These are phyloP conservation scores for Senna tora DNA, from an alignment of 306 rosid species.

Conservation along the genomic window DNA sequence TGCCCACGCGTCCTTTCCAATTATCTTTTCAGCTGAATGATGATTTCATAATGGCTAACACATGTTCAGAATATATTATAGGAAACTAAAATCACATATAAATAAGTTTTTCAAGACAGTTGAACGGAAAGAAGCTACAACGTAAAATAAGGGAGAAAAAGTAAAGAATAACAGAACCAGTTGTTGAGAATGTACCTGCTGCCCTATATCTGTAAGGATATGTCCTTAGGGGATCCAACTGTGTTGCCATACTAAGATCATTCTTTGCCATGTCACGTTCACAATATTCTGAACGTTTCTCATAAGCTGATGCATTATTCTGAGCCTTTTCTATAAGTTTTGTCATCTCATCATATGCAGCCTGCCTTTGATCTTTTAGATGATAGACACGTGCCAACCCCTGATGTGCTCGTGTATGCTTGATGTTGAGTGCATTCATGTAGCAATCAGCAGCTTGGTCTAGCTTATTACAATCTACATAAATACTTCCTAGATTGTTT, in stretches of 20 bases:
- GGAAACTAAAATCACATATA: neutral
- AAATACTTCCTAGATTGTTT: constrained; percentile 64
- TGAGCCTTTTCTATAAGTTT: constrained; percentile 64
- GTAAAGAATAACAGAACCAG: neutral
- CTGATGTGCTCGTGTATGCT: constrained; percentile 71
- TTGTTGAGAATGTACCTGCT: constrained; percentile 49
- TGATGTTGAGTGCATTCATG: constrained; percentile 61
- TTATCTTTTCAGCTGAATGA: neutral
- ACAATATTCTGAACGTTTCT: constrained; percentile 71
- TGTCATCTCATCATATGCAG: constrained; percentile 74
- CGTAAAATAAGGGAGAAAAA: neutral
- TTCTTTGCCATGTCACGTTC: constrained; percentile 69
- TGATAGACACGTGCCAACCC: constrained; percentile 72
- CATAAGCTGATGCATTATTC: constrained; percentile 70
- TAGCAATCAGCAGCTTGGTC: constrained; percentile 70
- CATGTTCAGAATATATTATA: neutral
- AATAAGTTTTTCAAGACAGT: constrained; percentile 3
- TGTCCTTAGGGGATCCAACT: constrained; percentile 63
- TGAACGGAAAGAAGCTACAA: constrained; percentile 9
- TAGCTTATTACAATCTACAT: constrained; percentile 58
- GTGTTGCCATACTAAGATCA: constrained; percentile 60
- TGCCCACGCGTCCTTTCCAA: neutral
- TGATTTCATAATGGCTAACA: too few relatives aligned
- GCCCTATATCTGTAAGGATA: constrained; percentile 75
- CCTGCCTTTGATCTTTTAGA: constrained; percentile 55